These are phyloP conservation scores for Fusarium sp. DNA, from an alignment of 2,329 filamentous ascomycete genomes.

Conservation along the genomic window DNA sequence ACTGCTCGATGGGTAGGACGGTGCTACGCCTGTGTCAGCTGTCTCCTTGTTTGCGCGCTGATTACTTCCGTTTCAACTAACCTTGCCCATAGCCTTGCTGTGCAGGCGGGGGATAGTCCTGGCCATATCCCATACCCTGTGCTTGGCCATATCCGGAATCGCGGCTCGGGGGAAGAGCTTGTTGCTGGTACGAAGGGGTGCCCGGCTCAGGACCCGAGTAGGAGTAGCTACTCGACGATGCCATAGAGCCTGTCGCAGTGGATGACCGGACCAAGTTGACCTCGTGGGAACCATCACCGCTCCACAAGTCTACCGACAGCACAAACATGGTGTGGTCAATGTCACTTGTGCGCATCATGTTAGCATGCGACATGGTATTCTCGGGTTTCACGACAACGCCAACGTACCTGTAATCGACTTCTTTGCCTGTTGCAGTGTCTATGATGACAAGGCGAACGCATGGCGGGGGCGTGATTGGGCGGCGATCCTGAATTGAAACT, in stretches of 20 bases:
- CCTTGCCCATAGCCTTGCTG: slow-evolving; percentile 48
- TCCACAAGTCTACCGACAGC: slow-evolving; percentile 73
- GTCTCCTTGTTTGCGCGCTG: background rate
- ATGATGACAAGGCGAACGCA: slow-evolving; percentile 85
- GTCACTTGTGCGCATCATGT: slow-evolving; percentile 44
- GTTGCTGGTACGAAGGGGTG: slow-evolving; percentile 46
- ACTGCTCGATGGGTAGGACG: slow-evolving; percentile 46
- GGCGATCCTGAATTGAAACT: slow-evolving; percentile 72
- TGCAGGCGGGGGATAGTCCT: slow-evolving; percentile 46
- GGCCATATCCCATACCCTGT: slow-evolving; percentile 45
- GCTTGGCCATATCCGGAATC: slow-evolving; percentile 48
- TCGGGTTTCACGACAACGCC: background rate
- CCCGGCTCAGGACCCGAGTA: slow-evolving; percentile 59
- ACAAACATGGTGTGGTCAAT: slow-evolving; percentile 58
- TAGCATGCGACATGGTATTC: background rate
- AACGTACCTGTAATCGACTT: slow-evolving; percentile 83
- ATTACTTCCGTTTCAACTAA: slow-evolving; percentile 26
- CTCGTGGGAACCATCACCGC: slow-evolving; percentile 70
- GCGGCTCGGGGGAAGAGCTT: slow-evolving; percentile 51
- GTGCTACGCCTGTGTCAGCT: slow-evolving; percentile 30
- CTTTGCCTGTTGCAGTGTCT: slow-evolving; percentile 77
- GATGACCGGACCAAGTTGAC: slow-evolving; percentile 72
- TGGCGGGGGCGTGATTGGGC: slow-evolving; percentile 94
- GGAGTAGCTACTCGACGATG: slow-evolving; percentile 79
- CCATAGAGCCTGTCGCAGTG: slow-evolving; percentile 78